These are phyloP conservation scores for Pichia californica DNA, from an alignment of 805 yeast species.

Conservation along the genomic window DNA sequence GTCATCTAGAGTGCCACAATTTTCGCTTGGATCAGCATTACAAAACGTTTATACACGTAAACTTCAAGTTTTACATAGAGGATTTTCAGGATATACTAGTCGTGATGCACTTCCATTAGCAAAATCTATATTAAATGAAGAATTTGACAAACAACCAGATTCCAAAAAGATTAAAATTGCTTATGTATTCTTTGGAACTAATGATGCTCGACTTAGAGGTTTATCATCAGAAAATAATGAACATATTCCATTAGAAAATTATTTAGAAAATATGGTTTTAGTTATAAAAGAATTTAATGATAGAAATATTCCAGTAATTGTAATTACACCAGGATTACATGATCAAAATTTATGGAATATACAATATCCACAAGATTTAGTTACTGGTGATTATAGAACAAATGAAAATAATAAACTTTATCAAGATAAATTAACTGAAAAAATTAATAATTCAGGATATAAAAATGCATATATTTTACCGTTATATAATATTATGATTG, in stretches of 20 bases:
- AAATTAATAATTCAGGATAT: no score
- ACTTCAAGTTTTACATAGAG: constrained; percentile 65
- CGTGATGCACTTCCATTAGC: constrained; percentile 48
- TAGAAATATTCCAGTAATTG: constrained; percentile 43
- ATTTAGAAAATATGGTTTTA: constrained; percentile 37
- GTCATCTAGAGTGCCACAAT: constrained; percentile 11
- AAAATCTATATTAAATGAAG: constrained; percentile 43
- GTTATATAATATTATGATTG: constrained; percentile 9
- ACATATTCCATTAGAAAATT: constrained; percentile 46
- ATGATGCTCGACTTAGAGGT: constrained; percentile 43
- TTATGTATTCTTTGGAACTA: constrained; percentile 74
- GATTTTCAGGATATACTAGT: constrained; percentile 71
- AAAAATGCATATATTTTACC: constrained; percentile 32
- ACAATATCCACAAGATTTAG: constrained; percentile 28
- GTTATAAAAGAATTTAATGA: constrained; percentile 36
- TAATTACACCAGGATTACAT: constrained; percentile 59
- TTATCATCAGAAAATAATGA: constrained; percentile 33
- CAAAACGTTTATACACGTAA: constrained; percentile 44
- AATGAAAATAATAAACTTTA: constrained; percentile 42
- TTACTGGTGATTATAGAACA: constrained; percentile 38
- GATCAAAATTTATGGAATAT: constrained; percentile 38
- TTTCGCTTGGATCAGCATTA: constrained; percentile 27
- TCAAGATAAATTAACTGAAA: constrained; percentile 40
- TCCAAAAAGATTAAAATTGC: constrained; percentile 32
- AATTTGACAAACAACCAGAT: constrained; percentile 31